Base-by-base conservation (phyloP, 345 rosid genomes). In the Lepidium sativum region DNA sequence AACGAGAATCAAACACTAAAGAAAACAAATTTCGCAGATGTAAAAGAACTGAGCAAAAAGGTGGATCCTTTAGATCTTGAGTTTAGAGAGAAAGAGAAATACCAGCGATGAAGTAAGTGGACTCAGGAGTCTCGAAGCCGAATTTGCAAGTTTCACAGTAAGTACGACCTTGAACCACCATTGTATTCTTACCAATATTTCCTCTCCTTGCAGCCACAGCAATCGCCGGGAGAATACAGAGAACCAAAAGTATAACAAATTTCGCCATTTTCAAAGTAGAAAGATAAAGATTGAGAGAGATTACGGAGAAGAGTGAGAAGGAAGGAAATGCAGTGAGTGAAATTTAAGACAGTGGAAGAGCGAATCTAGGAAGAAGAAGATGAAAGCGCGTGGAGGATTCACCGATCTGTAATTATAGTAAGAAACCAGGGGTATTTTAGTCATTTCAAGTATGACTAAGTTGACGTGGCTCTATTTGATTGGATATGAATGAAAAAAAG, bases 121-220 rank as follows among this genome's bases (percentile, higher is more conserved):
- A 75, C 18, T 81, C 88, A 60, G 81, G 13, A 66, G 95, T 87
- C 72, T 94, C 99, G 72, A 87, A 94, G 18, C 97, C 96, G 79
- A 84, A 85, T 4, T 68, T 84, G 85, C 99, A 94, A 20, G 75
- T 58, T 69, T 90, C 99, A 65, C 97, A 94, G 87, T 67, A 86
- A n/a, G 92, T 90, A 43, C 27, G 35, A 3, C 97, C 99, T 51
- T 62, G 43, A 9, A 90, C 87, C 8, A 60, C 25, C 60, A 80
- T 66, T 0, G 92, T 95, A 16, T 60, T 63, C 54, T 65, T 71
- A 0, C 71, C 63, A 3, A 67, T 60, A 6, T 2, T 7, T 55
- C 75, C 58, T 6, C 71, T 78, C 29, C 87, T 81, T 4, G 73
- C 75, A 3, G 90, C 92, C 34, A 53, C 25, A 21, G 77, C 81